Conservation (phyloP, 78 protist species). For the Dictyostelium discoideum region dicty_2.7 NC_007088.5:3606501-3607000, state of each 20-base stretch:
- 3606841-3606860: not conserved
- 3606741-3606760: not conserved
- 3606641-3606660: not conserved
- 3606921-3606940: not conserved
- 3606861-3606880: not conserved
- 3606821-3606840: not conserved
- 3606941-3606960: not conserved
- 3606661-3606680: not conserved
- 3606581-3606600: not conserved
- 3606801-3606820: not conserved
- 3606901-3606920: not conserved
- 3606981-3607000: not conserved
- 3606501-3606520: not conserved
- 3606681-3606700: not conserved
- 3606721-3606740: not conserved
- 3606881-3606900: not conserved
- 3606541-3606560: slow-evolving; percentile 10
- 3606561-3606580: not conserved
- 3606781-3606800: not conserved
- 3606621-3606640: not conserved
- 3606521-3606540: not conserved
- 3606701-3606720: not conserved
- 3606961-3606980: not conserved
- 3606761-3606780: not conserved
- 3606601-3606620: not conserved